These are phyloP conservation scores for Penicillium sp. DNA, from an alignment of 2,329 filamentous ascomycete species.

Conservation along the genomic window DNA sequence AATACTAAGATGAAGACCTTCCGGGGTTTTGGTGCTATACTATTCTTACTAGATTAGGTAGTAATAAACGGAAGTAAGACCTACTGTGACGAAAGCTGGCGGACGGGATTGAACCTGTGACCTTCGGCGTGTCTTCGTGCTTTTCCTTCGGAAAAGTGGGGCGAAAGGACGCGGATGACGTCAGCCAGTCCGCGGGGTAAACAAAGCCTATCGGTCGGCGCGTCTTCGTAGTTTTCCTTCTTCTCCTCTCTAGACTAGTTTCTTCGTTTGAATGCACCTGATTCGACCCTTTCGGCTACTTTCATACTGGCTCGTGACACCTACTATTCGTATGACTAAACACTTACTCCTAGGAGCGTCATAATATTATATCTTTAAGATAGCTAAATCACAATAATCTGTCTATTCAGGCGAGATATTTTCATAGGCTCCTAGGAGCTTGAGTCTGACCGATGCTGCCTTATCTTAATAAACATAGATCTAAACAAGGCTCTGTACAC, in stretches of 20 bases:
- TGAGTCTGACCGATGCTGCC: slow-evolving; percentile 6
- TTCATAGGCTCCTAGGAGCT: slow-evolving; percentile 3
- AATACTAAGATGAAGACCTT: slow-evolving; percentile 3
- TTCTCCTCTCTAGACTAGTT: too few relatives aligned
- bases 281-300: too few relatives aligned
- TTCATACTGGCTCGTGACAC: too few relatives aligned
- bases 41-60: slow-evolving; percentile 8
- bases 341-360: slow-evolving; percentile 5
- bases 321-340: slow-evolving; percentile 2
- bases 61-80: background rate
- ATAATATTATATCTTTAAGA: slow-evolving; percentile 3
- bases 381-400: slow-evolving; percentile 7
- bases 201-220: too few relatives aligned
- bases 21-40: background rate
- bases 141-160: too few relatives aligned
- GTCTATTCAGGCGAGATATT: background rate
- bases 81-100: too few relatives aligned
- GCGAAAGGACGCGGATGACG: too few relatives aligned
- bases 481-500: slow-evolving; percentile 2
- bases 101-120: too few relatives aligned
- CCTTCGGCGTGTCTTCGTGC: too few relatives aligned
- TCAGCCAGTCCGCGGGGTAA: too few relatives aligned
- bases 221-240: too few relatives aligned
- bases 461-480: slow-evolving; percentile 6
- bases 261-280: too few relatives aligned